Conservation (phyloP, 2,329 filamentous ascomycete genomes). For the Gremmenia infestans region DNA sequence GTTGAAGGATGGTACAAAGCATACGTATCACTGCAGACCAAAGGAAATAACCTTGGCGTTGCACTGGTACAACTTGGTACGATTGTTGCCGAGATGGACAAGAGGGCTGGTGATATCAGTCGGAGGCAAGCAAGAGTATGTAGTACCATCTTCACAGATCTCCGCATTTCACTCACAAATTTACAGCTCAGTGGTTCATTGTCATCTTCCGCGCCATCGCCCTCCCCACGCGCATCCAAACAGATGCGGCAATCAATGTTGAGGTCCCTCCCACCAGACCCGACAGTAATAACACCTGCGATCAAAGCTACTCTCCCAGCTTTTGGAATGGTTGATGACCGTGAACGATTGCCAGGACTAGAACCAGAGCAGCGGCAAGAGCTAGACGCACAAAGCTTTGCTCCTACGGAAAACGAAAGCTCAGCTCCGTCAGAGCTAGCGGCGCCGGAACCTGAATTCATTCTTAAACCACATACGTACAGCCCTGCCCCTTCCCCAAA, state of each 20-base stretch:
- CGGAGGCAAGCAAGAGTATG: constrained; percentile 65
- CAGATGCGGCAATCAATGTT: constrained; percentile 27
- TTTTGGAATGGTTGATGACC: constrained; percentile 27
- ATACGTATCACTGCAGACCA: constrained; percentile 69
- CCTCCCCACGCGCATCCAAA: constrained; percentile 10
- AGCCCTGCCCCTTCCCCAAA: constrained; percentile 24
- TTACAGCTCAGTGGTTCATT: constrained; percentile 18
- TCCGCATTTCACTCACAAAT: constrained; percentile 10
- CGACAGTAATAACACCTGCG: constrained; percentile 27
- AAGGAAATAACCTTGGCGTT: constrained; percentile 64
- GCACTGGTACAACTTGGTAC: constrained; percentile 67
- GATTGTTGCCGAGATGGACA: constrained; percentile 81
- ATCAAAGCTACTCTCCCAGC: constrained; percentile 25
- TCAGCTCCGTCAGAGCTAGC: not conserved
- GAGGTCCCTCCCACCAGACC: constrained; percentile 25
- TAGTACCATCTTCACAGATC: constrained; percentile 7
- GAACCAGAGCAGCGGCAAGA: constrained; percentile 3
- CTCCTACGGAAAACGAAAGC: constrained; percentile 6
- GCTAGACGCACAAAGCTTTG: constrained; percentile 1
- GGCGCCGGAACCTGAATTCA: constrained; percentile 23
- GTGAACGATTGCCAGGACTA: constrained; percentile 23
- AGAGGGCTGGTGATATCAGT: constrained; percentile 77
- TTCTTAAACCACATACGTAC: constrained; percentile 30
- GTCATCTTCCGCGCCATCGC: constrained; percentile 11
- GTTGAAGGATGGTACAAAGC: constrained; percentile 85